phyloP scores from a whole-genome alignment of 2,329 filamentous ascomycete species.

The Penicillium hesseltinei region DNA sequence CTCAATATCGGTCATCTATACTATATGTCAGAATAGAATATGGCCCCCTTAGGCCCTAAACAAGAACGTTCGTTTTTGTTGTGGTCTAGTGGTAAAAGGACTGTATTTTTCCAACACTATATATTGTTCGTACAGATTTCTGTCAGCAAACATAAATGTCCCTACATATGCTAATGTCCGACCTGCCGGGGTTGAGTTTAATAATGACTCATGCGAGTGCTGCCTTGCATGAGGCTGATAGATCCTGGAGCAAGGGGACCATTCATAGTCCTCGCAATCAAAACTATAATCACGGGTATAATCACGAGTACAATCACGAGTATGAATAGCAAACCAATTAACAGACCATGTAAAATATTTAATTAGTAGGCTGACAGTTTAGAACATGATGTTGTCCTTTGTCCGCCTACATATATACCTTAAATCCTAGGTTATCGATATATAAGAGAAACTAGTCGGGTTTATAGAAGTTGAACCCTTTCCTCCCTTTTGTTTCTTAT shows the following conservation, averaged over 20 bases:
- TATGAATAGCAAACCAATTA: not conserved
- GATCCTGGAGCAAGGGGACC: not conserved
- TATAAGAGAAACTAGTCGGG: not conserved
- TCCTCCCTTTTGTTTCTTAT: not conserved
- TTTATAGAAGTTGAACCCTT: not conserved
- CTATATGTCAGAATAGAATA: too few relatives aligned
- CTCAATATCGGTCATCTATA: too few relatives aligned
- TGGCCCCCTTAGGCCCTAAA: too few relatives aligned
- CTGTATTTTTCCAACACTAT: too few relatives aligned
- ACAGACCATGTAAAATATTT: too few relatives aligned
- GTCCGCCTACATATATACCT: not conserved
- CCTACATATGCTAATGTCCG: not conserved
- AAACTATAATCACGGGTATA: not conserved
- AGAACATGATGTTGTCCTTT: not conserved
- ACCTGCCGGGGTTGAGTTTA: not conserved
- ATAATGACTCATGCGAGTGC: constrained; percentile 3
- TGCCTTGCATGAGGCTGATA: constrained; percentile 9
- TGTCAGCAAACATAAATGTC: not conserved
- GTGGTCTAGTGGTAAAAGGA: too few relatives aligned
- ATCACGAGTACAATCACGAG: not conserved
- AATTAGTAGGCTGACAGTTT: not conserved
- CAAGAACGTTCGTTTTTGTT: too few relatives aligned
- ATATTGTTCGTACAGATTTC: too few relatives aligned
- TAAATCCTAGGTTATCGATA: not conserved
- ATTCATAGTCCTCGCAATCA: not conserved